A percentile compares a stretch with the other conserved stretches of the same genome.
Evolutionary conservation across 2,329 filamentous ascomycete species (phyloP).

Genomic region (Dichotomopilus funicola): DNA sequence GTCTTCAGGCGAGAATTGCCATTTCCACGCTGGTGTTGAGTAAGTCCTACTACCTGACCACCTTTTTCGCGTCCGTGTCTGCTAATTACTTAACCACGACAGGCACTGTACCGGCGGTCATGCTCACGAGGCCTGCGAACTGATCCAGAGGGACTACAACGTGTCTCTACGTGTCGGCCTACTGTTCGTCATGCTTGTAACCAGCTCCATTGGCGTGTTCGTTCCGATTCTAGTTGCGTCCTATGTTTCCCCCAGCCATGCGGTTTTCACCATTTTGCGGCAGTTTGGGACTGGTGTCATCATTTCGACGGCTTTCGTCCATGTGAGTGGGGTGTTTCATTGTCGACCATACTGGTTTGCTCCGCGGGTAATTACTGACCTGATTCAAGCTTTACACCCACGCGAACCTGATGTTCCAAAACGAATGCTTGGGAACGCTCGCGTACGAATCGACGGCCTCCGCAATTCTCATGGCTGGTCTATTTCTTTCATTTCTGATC

Average conservation of each 20-base stretch:
- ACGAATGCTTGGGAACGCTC: constrained; percentile 60
- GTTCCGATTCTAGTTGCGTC: constrained; percentile 57
- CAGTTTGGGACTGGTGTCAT: constrained; percentile 70
- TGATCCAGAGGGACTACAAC: constrained; percentile 52
- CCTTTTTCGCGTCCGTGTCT: background rate
- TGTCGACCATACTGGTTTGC: too few relatives aligned
- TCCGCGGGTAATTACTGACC: background rate
- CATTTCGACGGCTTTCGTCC: constrained; percentile 64
- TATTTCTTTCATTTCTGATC: constrained; percentile 65
- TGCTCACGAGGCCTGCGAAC: constrained; percentile 40
- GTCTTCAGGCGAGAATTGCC: constrained; percentile 45
- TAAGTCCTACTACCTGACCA: constrained; percentile 34
- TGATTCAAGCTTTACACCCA: constrained; percentile 59
- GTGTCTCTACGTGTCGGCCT: constrained; percentile 62
- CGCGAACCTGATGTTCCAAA: constrained; percentile 64
- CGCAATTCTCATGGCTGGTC: constrained; percentile 65
- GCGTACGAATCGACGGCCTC: constrained; percentile 63
- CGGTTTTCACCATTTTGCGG: constrained; percentile 58
- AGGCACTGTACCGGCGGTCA: constrained; percentile 53
- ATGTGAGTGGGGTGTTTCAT: constrained; percentile 38
- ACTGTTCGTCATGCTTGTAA: constrained; percentile 63
- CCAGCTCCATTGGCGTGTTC: constrained; percentile 62
- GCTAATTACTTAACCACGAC: constrained; percentile 18
- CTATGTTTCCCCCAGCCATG: constrained; percentile 45
- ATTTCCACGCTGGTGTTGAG: constrained; percentile 72